Evolutionary conservation across 305 asterid species (phyloP).

Genomic region (Fraxinus angustifolia): DNA sequence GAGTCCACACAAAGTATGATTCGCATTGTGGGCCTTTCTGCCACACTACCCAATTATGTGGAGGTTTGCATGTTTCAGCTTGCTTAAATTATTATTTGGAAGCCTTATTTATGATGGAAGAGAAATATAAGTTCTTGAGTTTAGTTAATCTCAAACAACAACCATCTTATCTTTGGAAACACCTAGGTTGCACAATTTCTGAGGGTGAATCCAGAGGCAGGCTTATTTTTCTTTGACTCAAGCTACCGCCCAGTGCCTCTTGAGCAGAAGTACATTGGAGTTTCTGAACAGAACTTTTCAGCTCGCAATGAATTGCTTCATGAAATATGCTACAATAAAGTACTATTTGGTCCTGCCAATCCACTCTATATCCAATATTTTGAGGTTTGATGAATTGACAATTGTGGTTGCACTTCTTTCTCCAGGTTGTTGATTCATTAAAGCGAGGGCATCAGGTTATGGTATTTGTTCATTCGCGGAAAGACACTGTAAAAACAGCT

Average conservation of each 20-base stretch:
- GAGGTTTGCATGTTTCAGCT: conserved; percentile 58
- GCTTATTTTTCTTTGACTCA: conserved; percentile 90
- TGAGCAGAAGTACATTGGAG: conserved; percentile 92
- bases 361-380: conserved; percentile 15
- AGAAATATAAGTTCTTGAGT: conserved; percentile 7
- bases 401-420: conserved; percentile 13
- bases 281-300: conserved; percentile 67
- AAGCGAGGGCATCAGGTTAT: conserved; percentile 91
- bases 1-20: conserved; percentile 98
- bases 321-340: conserved; percentile 93
- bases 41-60: conserved; percentile 90
- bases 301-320: conserved; percentile 82
- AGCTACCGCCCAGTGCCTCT: conserved; percentile 98
- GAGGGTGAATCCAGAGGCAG: conserved; percentile 89
- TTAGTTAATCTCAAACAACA: conserved; percentile 6
- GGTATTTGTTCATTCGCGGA: conserved; percentile 98
- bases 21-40: conserved; percentile 98
- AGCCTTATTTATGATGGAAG: conserved; percentile 13
- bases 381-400: conserved; percentile 7
- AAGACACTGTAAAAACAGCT: conserved; percentile 96
- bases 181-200: conserved; percentile 91
- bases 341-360: conserved; percentile 29
- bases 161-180: conserved; percentile 27
- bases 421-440: conserved; percentile 81
- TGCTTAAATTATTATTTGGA: conserved; percentile 23